Evolutionary conservation across 805 yeast genomes (phyloP).

Genomic region (Lipomyces oligophaga): DNA sequence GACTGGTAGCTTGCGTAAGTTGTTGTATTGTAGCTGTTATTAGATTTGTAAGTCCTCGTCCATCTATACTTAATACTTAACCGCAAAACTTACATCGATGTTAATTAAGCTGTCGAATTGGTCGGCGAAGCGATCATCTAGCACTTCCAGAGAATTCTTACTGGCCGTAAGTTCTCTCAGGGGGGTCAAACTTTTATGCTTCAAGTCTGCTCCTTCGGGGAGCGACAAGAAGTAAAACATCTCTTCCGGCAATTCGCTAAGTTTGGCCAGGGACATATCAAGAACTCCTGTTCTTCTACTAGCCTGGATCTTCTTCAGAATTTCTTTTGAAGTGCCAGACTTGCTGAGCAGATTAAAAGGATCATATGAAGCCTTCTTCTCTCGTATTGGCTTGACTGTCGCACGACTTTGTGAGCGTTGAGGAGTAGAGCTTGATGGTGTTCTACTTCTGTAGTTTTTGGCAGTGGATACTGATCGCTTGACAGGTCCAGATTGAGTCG

Average conservation of each 20-base stretch:
- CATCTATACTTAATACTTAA: not conserved
- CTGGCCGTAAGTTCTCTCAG: constrained; percentile 9
- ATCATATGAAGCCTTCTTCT: too few species aligned
- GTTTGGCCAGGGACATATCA: constrained; percentile 4
- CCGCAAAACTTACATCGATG: constrained; percentile 13
- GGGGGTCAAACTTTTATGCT: not conserved
- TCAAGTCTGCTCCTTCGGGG: not conserved
- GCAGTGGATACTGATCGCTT: too few species aligned
- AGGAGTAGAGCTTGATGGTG: too few species aligned
- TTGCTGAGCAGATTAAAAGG: constrained; percentile 7
- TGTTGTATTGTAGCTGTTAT: constrained; percentile 15
- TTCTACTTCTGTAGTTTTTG: too few species aligned
- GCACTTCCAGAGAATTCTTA: constrained; percentile 10
- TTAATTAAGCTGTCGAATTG: constrained; percentile 6
- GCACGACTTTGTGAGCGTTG: too few species aligned
- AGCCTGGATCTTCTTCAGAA: constrained; percentile 5
- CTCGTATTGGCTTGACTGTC: too few species aligned
- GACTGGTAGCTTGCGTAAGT: constrained; percentile 14
- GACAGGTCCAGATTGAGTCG: too few species aligned
- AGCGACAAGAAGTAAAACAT: constrained; percentile 10
- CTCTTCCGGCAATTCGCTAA: constrained; percentile 14
- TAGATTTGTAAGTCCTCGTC: not conserved
- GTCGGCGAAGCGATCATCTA: constrained; percentile 9
- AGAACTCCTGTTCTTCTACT: constrained; percentile 9
- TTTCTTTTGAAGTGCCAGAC: not conserved